Evolutionary conservation across 148 eudicot genomes (phyloP), one percentile per base, ranked within the genome.

Genomic region (Heliamphora exappendiculata): DNA sequence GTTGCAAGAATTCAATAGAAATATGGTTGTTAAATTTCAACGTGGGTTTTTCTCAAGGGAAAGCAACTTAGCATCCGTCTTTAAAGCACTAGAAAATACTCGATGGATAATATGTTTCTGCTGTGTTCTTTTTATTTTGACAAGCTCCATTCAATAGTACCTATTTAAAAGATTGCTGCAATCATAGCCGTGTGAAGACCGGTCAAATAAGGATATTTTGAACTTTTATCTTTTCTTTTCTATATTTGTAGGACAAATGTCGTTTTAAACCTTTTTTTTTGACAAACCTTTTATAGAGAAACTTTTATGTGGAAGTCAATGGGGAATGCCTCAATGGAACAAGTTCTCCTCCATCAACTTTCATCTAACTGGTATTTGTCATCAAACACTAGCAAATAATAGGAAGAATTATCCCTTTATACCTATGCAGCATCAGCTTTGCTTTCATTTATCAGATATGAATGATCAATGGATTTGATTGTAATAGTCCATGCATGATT

Each of bases 1-100:
- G 66, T 58, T 14, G 53, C 37, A 42, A 42, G 41, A 29, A 72
- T 73, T 73, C 36, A 16, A 39, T 73, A 34, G 75, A 54, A 34
- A 51, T 20, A 34, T 72, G 74, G 28, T 71, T 50, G 42, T 51
- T 29, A 33, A 31, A 50, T 71, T 31, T 51, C 57, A 50, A 42
- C 51, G 22, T 66, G 53, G 53, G 71, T 50, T 73, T 34, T 47
- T 2, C 22, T n/a, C 44, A 57, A 58, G 9, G 60, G 60, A 4
- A 54, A 34, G 17, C 19, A 22, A 20, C 19, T 20, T 29, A 29
- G 26, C 53, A 4, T 57, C 31, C 24, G 62, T 22, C 33, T 57
- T 12, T 26, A 22, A 22, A 22, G 29, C 28, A 6, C 29, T 22
- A 22, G 8, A n/a, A 57, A 22, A 22, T 57, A 24, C 29, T 22